phyloP scores from a whole-genome alignment of 1,284 basidiomycete genomes.

The Takashimella tepidaria region DNA sequence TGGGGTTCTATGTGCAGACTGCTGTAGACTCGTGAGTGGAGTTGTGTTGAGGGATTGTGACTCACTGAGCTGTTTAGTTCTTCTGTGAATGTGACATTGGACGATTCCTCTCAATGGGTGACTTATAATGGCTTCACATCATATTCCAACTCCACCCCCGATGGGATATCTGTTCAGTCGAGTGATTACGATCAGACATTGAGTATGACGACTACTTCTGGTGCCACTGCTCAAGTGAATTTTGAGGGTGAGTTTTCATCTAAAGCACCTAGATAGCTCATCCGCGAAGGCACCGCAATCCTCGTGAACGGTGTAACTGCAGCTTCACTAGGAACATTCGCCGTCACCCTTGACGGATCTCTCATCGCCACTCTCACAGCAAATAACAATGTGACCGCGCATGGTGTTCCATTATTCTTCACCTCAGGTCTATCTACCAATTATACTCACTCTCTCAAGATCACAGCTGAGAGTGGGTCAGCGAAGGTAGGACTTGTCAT shows the following conservation, averaged over 20 bases:
- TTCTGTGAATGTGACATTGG: conserved; percentile 13
- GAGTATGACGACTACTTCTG: conserved; percentile 21
- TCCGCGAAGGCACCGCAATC: conserved; percentile 26
- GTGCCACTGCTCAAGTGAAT: conserved; percentile 24
- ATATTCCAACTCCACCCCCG: conserved; percentile 4
- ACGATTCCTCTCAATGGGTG: conserved; percentile 19
- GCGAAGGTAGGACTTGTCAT: conserved; percentile 18
- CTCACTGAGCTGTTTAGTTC: too few species aligned
- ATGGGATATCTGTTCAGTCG: neutral
- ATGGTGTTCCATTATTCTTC: conserved; percentile 25
- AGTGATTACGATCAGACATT: conserved; percentile 24
- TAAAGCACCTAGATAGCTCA: conserved; percentile 1
- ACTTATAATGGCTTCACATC: conserved; percentile 22
- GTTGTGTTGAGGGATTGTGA: too few species aligned
- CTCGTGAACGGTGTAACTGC: conserved; percentile 19
- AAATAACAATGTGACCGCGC: conserved; percentile 16
- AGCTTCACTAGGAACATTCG: conserved; percentile 9
- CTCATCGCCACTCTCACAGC: conserved; percentile 5
- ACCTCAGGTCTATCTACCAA: conserved; percentile 22
- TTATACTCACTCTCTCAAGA: conserved; percentile 15
- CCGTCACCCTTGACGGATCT: conserved; percentile 8
- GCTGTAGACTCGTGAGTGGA: too few species aligned
- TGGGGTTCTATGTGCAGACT: conserved; percentile 10
- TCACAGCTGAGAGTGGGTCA: conserved; percentile 16
- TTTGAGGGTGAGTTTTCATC: conserved; percentile 22